Evolutionary conservation across 2,329 filamentous ascomycete genomes (phyloP), one percentile per base, ranked within the genome.

Genomic region (Zasmidium cellare): DNA sequence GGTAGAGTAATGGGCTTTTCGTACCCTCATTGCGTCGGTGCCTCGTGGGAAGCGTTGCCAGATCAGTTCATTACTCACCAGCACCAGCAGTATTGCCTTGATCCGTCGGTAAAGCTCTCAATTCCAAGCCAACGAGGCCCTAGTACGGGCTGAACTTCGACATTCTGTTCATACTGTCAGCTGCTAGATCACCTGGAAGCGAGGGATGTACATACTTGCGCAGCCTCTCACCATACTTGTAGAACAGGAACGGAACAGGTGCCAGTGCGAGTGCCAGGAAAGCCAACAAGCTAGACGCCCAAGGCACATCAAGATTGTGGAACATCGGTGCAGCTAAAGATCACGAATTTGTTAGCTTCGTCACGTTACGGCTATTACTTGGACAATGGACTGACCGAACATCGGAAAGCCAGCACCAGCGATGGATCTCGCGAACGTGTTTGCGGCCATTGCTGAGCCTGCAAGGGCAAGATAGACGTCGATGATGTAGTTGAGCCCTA

Each of bases 401-500:
- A 76, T 53, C 1, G 73, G 73, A 55, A 75, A 35, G 0, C 62
- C 72, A 6, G 72, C 73, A 12, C 72, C 74, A 7, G 75, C 69
- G 53, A 53, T 67, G 5, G 64, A 68, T 46, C 63, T 35, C 19
- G 57, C 55, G 31, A 65, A 71, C n/a, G 69, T 70, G 41, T 75
- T 76, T 1, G 68, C 71, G 1, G 73, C 72, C 18, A 73, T 68
- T 11, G 75, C 68, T 0, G 69, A 72, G 19, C 73, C 74, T 0
- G 73, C 72, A 44, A 75, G 72, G 18, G 68, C 66, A 9, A 71
- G 70, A 55, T 77, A 77, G 1, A 71, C 81, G 85, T 71, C 83
- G 80, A 63, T 86, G 56, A 72, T 69, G 46, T 71, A 73, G 53
- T 72, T 72, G 35, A 68, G 61, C n/a, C n/a, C n/a, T n/a, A n/a